Evolutionary conservation across 352 stramenopile species (phyloP).

Genomic region (Globisporangium splendens): DNA sequence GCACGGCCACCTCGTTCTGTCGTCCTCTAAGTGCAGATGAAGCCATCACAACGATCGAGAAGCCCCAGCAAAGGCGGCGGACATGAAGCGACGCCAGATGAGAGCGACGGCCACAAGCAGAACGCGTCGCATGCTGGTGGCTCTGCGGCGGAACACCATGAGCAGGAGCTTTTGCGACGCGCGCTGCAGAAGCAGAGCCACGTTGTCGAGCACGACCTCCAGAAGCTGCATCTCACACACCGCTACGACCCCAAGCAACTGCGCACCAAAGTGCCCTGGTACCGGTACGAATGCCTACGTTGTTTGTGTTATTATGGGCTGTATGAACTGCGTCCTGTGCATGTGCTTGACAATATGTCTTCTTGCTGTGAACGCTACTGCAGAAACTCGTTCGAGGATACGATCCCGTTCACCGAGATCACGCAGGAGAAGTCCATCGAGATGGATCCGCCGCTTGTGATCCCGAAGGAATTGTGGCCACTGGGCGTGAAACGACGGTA

Average conservation of each 20-base stretch:
- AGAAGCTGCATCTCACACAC: conserved; percentile 13
- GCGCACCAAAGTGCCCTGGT: conserved; percentile 53
- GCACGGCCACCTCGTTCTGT: too few relatives aligned
- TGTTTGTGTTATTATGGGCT: not conserved
- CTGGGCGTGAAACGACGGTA: conserved; percentile 43
- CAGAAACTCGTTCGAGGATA: conserved; percentile 65
- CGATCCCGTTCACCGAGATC: conserved; percentile 28
- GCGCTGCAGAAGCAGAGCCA: conserved; percentile 14
- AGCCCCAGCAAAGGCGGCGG: too few relatives aligned
- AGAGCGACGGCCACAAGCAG: not conserved
- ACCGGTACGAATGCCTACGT: conserved; percentile 33
- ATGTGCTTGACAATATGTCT: not conserved
- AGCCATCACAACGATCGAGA: too few relatives aligned
- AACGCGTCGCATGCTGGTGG: not conserved
- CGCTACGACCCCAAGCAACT: conserved; percentile 17
- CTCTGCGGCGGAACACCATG: not conserved
- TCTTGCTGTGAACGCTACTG: not conserved
- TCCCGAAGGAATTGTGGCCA: conserved; percentile 50
- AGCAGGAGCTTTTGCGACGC: conserved; percentile 4
- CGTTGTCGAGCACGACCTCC: conserved; percentile 16
- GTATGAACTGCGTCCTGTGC: not conserved
- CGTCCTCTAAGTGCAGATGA: too few relatives aligned
- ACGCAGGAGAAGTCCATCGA: conserved; percentile 24
- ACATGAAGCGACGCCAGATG: not conserved
- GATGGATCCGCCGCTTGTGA: conserved; percentile 50